Percentiles rank a stretch among this genome's conserved stretches.
phyloP scores from a whole-genome alignment of 495 filamentous ascomycete species.

The Penicillium canescens region DNA sequence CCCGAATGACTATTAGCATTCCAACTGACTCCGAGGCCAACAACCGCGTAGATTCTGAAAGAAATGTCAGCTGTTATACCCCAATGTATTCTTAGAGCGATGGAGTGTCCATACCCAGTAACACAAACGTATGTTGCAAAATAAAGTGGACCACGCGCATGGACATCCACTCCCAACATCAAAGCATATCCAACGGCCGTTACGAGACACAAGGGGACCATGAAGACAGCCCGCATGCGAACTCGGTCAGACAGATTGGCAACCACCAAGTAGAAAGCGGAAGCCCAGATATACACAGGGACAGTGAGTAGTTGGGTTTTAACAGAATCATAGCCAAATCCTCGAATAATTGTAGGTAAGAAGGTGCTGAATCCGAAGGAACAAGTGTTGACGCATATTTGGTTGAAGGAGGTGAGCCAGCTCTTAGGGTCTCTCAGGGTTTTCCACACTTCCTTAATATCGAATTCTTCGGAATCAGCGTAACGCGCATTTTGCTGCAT shows the following conservation, averaged over 20 bases:
- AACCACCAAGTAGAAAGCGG: slow-evolving; percentile 11
- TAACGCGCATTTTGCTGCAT: slow-evolving; percentile 11
- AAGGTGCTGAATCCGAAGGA: slow-evolving; percentile 19
- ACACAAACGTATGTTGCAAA: slow-evolving; percentile 20
- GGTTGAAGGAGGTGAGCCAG: slow-evolving; percentile 19
- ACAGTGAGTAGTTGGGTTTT: slow-evolving; percentile 18
- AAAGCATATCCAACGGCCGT: slow-evolving; percentile 18
- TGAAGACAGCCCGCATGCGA: slow-evolving; percentile 15
- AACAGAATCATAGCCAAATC: slow-evolving; percentile 14
- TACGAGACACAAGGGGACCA: slow-evolving; percentile 13
- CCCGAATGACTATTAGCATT: slow-evolving; percentile 18
- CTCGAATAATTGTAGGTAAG: slow-evolving; percentile 16
- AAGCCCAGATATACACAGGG: slow-evolving; percentile 20
- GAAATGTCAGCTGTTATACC: not conserved
- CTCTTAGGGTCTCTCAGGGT: slow-evolving; percentile 12
- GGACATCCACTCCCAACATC: slow-evolving; percentile 13
- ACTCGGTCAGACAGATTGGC: slow-evolving; percentile 15
- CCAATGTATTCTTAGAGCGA: not conserved
- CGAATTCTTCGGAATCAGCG: slow-evolving; percentile 9
- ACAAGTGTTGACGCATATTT: slow-evolving; percentile 17
- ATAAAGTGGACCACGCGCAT: slow-evolving; percentile 12
- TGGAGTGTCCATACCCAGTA: slow-evolving; percentile 11
- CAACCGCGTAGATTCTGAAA: slow-evolving; percentile 4
- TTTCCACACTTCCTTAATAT: slow-evolving; percentile 16
- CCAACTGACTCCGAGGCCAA: slow-evolving; percentile 15